Base-by-base conservation (phyloP, 73 alveolate species). In the Diophrys sp. region DNA sequence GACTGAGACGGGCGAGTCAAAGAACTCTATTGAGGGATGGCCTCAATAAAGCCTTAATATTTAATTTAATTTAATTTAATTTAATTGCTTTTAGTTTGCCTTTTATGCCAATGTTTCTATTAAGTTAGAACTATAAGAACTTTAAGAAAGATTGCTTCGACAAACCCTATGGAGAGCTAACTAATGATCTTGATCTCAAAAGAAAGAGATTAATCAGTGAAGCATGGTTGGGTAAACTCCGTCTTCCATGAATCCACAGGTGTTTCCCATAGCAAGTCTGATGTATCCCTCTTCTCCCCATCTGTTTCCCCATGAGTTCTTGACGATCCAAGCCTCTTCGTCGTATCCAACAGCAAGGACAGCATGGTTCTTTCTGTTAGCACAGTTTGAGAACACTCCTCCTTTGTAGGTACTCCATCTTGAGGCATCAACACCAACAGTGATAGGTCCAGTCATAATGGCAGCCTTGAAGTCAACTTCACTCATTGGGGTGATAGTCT, bases 351-450 rank as follows among this genome's bases (percentile, higher is more conserved):
- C 94, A 27, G 84, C 71, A 31, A 80, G 74, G 27, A 88, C 89
- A 31, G 93, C 92, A 75, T 90, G 96, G 78, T 81, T 74, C 62
- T 68, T 27, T 33, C 72, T 70, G 56, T 29, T 76, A 44, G 90
- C 93, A 89, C 97, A 91, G 33, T 82, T 29, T 26, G 31, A 23
- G 86, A 89, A 29, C 78, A 80, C 67, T 55, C 97, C 94, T 14
- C 89, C 87, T 1, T 62, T 26, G 94, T 91, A 91, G 85, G 80
- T 76, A 71, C 84, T 92, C 92, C 90, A 91, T 70, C 73, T 79
- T 85, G 80, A 87, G 23, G 95, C 96, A 67, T 91, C 96, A 69
- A 94, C 78, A 74, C 93, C 96, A 34, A 91, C 93, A 31, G 96
- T 33, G 68, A 94, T 95, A 0, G 98, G 98, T 30, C 95, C 96